Evolutionary conservation across 2,329 filamentous ascomycete genomes (phyloP), one percentile per base, ranked within the genome.

Genomic region (Epichloe hybrida): DNA sequence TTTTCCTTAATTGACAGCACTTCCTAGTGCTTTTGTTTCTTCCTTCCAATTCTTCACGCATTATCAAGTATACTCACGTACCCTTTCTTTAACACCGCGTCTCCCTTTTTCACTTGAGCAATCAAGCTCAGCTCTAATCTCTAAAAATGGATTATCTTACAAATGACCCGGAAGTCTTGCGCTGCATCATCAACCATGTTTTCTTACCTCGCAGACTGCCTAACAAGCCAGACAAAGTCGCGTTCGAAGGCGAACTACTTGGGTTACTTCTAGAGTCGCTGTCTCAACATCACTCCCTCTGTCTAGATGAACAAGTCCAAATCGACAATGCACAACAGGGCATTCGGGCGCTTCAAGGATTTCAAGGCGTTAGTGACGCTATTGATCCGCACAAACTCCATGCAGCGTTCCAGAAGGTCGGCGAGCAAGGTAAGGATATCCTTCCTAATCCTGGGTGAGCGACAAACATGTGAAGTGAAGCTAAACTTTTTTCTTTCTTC

Each of bases 121-220:
- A 11, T 15, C 35, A 37, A 15, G 15, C 35, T 37, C 3, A 37
- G 35, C 11, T 37, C 35, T 37, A 37, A 11, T 37, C 15, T 37
- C 9, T 37, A 5, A 37, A 37, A 15, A 37, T 37, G 35, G 35
- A 37, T 15, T 6, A 6, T 7, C 23, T 23, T 12, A n/a, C 5
- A 27, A 9, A 44, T 34, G 12, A 31, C 3, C 21, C 11, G 20
- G 23, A 31, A 1, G 8, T 23, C 38, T 23, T 48, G 38, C 27
- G n/a, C 21, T 31, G 11, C 37, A 43, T 52, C 20, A 42, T 54
- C 9, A 46, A 50, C 17, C 40, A 54, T 44, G 50, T 52, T 15
- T 47, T 54, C n/a, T 44, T 54, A n/a, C 52, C 50, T 3, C 42
- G 21, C 2, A 44, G 40, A 23, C 48, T 54, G 11, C 50, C 52